phyloP scores from a whole-genome alignment of 345 rosid species.

The Lepidium africanum region DNA sequence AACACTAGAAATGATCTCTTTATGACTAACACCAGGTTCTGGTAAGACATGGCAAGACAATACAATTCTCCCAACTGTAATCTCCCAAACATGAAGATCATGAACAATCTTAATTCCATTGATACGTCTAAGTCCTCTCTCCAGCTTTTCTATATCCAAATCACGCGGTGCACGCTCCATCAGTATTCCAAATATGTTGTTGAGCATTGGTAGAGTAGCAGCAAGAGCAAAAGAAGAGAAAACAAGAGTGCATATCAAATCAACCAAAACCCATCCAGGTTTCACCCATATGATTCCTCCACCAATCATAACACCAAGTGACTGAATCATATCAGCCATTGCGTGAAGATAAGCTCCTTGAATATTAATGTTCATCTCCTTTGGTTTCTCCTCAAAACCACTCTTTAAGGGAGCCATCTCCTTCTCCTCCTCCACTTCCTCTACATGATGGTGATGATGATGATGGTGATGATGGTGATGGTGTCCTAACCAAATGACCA shows the following conservation, averaged over 20 bases:
- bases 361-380: slow-evolving; percentile 54
- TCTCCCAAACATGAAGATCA: slow-evolving; percentile 81
- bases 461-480: slow-evolving; percentile 17
- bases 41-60: slow-evolving; percentile 64
- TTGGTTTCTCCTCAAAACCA: slow-evolving; percentile 22
- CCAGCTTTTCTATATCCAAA: slow-evolving; percentile 37
- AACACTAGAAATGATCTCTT: slow-evolving; percentile 39
- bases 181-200: slow-evolving; percentile 41
- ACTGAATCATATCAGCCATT: slow-evolving; percentile 68
- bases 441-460: slow-evolving; percentile 10
- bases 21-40: slow-evolving; percentile 41
- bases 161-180: slow-evolving; percentile 69
- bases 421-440: slow-evolving; percentile 28
- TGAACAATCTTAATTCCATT: slow-evolving; percentile 48
- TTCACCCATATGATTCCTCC: slow-evolving; percentile 62
- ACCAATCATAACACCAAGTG: slow-evolving; percentile 74
- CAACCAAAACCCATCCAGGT: slow-evolving; percentile 58
- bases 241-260: slow-evolving; percentile 59
- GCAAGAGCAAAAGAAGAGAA: slow-evolving; percentile 50
- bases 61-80: slow-evolving; percentile 56
- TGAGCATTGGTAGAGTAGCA: slow-evolving; percentile 60
- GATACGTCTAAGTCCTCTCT: slow-evolving; percentile 40
- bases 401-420: slow-evolving; percentile 28
- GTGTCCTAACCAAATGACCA: slow-evolving; percentile 70
- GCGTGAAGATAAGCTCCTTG: slow-evolving; percentile 82